Base-by-base conservation (phyloP, 2,329 filamentous ascomycete species). In the Neospermospora avenae region DNA sequence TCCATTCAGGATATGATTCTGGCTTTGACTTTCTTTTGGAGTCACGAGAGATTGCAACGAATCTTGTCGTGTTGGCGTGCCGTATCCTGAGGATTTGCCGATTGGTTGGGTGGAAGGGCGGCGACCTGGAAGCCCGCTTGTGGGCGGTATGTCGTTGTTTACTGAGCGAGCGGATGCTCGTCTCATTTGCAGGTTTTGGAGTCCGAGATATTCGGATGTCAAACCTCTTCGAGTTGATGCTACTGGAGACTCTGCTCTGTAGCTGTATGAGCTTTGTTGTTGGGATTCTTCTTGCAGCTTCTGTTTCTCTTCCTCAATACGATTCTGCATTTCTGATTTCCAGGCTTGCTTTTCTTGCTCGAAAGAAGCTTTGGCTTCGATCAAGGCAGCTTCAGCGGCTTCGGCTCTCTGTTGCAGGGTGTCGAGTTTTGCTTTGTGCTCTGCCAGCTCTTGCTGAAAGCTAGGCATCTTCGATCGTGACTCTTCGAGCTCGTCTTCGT, bases 401-500 rank as follows among this genome's bases (percentile, higher is more conserved):
- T 88, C 82, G 22, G 86, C 80, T n/a, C 84, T 82, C 60, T 82
- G 81, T 63, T 86, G 84, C 3, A 96, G 76, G 16, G 80, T 76
- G 48, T 86, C 82, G 25, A 89, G 74, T 63, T 86, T 81, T 3
- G 80, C 77, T 57, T 83, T 84, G 57, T 85, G 83, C 22, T 81
- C 77, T 14, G 81, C 77, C 2, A 90, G 76, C 60, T 92, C 87
- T 62, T 84, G 80, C 60, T 88, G 84, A 7, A 87, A 79, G 16
- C 77, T 80, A n/a, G 84, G 81, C n/a, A 88, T 78, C 57, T 84
- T 83, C 39, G 80, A 86, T 68, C 80, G 84, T 63, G 84, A 78
- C 55, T 84, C 82, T 69, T 97, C 91, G 5, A 96, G 76, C 66
- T 98, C 92, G 66, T 96, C 90, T 72, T 96, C 92, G 22, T 89